These are phyloP conservation scores for Sedum album DNA, from an alignment of 164 flowering plant species.

Conservation along the genomic window DNA sequence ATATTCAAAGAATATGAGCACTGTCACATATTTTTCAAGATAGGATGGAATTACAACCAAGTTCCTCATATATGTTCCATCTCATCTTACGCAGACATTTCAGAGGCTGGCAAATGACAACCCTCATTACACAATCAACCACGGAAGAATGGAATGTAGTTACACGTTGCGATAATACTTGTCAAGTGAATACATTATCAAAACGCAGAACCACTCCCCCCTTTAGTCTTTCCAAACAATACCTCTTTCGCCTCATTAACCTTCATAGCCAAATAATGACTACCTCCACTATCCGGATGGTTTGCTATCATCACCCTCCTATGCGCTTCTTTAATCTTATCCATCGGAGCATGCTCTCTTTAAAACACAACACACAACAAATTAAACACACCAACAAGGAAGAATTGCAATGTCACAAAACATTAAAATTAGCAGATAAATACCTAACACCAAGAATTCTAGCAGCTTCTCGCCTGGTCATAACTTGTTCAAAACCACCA, in stretches of 20 bases:
- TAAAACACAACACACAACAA: background rate
- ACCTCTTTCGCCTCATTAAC: slow-evolving; percentile 7
- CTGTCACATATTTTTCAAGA: background rate
- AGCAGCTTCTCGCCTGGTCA: slow-evolving; percentile 42
- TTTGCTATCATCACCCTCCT: slow-evolving; percentile 10
- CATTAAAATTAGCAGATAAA: no score
- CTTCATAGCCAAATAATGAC: slow-evolving; percentile 6
- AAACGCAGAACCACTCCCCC: slow-evolving; percentile 5
- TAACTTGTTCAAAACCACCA: slow-evolving; percentile 34
- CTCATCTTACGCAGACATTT: background rate
- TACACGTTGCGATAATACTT: background rate
- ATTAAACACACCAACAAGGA: background rate
- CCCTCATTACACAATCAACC: no score
- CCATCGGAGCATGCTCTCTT: background rate
- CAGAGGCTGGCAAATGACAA: background rate
- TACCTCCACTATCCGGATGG: slow-evolving; percentile 9
- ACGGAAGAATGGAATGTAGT: background rate
- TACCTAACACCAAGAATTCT: slow-evolving; percentile 40
- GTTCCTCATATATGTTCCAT: background rate
- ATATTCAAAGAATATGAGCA: no score
- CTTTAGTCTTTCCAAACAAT: background rate
- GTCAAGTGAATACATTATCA: background rate
- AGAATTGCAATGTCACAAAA: background rate
- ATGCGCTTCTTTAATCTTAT: slow-evolving; percentile 7
- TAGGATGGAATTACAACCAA: background rate